Evolutionary conservation across 2,329 filamentous ascomycete species (phyloP).

Genomic region (Paracorniculantispora psalliotae): DNA sequence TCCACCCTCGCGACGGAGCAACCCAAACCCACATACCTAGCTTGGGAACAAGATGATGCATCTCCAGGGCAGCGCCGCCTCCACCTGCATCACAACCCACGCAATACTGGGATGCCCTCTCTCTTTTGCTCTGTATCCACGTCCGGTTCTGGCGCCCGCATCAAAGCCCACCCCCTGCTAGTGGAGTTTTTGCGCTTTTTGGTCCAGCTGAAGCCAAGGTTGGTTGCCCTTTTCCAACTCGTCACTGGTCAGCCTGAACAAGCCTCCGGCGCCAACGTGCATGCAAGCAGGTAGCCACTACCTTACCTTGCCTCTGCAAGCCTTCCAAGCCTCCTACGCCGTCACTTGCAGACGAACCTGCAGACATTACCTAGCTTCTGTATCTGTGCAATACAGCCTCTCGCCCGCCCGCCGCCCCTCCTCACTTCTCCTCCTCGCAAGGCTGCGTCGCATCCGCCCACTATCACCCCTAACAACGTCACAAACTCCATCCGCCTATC

Average conservation of each 20-base stretch:
- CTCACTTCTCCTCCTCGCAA: neutral
- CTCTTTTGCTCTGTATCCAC: no score
- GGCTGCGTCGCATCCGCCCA: conserved; percentile 15
- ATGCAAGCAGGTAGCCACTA: no score
- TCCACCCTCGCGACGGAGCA: conserved; percentile 3
- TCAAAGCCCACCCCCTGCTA: neutral
- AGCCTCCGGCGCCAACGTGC: conserved; percentile 1
- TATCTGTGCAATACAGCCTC: neutral
- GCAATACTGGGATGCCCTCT: no score
- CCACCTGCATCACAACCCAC: neutral
- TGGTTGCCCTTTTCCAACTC: no score
- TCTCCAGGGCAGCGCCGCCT: conserved; percentile 9
- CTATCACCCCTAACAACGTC: conserved; percentile 32
- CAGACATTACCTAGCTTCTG: neutral
- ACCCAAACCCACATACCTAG: conserved; percentile 10
- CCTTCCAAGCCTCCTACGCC: neutral
- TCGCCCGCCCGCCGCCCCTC: neutral
- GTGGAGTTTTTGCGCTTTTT: neutral
- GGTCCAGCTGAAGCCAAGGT: conserved; percentile 9
- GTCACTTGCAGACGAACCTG: no score
- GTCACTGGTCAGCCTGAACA: neutral
- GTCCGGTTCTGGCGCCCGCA: neutral
- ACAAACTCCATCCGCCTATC: conserved; percentile 22
- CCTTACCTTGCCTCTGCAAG: neutral
- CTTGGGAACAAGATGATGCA: conserved; percentile 6